Percentiles rank a stretch among this genome's conserved stretches.
Evolutionary conservation across 2,329 filamentous ascomycete genomes (phyloP).

Genomic region (Epichloe gansuensis): DNA sequence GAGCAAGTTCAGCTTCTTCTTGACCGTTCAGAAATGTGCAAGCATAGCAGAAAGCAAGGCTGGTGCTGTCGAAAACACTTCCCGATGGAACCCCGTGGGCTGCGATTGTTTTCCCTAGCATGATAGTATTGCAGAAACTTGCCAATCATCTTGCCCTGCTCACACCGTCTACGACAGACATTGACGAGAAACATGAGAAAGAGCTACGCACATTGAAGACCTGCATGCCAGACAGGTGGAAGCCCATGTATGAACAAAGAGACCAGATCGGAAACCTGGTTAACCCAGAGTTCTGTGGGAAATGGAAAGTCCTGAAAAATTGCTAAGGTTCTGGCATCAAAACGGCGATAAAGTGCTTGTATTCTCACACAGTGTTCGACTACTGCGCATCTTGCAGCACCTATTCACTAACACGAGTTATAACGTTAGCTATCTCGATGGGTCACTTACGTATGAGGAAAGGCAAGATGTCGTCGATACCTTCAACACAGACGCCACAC

Average conservation of each 20-base stretch:
- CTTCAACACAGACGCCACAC: slow-evolving; percentile 76
- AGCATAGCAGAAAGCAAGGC: slow-evolving; percentile 52
- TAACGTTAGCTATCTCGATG: slow-evolving; percentile 83
- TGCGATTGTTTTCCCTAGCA: slow-evolving; percentile 70
- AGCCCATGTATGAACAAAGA: slow-evolving; percentile 57
- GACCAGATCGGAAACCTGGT: slow-evolving; percentile 72
- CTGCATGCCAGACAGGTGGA: slow-evolving; percentile 65
- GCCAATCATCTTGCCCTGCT: slow-evolving; percentile 87
- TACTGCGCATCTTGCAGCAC: slow-evolving; percentile 73
- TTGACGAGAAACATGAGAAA: slow-evolving; percentile 61
- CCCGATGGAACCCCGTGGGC: slow-evolving; percentile 58
- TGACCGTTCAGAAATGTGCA: slow-evolving; percentile 53
- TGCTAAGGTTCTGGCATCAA: slow-evolving; percentile 80
- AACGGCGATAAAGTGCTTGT: slow-evolving; percentile 91
- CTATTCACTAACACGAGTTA: slow-evolving; percentile 84
- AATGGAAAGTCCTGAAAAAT: slow-evolving; percentile 87
- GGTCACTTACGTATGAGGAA: slow-evolving; percentile 70
- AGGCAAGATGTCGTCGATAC: slow-evolving; percentile 73
- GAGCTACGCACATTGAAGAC: slow-evolving; percentile 63
- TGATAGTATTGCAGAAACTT: slow-evolving; percentile 73
- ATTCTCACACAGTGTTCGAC: slow-evolving; percentile 82
- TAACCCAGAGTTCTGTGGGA: slow-evolving; percentile 86
- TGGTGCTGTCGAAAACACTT: slow-evolving; percentile 63
- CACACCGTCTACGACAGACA: slow-evolving; percentile 54
- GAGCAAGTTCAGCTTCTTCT: slow-evolving; percentile 59